phyloP scores from a whole-genome alignment of 2,329 filamentous ascomycete species.

The Aspergillus pseudoviridinutans region DNA sequence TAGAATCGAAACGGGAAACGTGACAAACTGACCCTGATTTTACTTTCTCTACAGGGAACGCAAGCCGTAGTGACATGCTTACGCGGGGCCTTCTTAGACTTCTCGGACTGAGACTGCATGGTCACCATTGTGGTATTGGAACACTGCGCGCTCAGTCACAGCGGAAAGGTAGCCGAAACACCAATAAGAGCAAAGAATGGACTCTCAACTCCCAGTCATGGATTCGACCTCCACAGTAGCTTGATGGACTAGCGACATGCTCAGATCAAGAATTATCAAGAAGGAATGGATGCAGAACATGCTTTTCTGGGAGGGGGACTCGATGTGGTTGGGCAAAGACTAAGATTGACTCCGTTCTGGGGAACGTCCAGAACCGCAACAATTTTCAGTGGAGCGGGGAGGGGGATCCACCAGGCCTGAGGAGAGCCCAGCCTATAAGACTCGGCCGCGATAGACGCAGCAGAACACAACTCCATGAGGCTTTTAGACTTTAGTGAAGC shows the following conservation, averaged over 20 bases:
- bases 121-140: conserved; percentile 1
- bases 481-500: neutral
- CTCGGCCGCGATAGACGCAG: neutral
- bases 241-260: neutral
- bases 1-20: neutral
- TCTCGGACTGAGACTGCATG: conserved; percentile 25
- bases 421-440: conserved; percentile 16
- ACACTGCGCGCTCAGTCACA: neutral
- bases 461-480: neutral
- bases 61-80: conserved; percentile 46
- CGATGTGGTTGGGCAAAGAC: neutral
- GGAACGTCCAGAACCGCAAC: neutral
- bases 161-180: neutral
- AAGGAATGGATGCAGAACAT: neutral
- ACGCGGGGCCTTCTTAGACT: conserved; percentile 30
- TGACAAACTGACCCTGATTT: conserved; percentile 36
- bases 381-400: conserved; percentile 10
- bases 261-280: neutral
- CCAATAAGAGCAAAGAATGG: neutral
- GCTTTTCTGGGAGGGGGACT: neutral
- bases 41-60: conserved; percentile 44
- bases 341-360: neutral
- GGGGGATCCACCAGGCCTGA: conserved; percentile 12
- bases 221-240: neutral
- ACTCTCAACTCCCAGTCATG: neutral